phyloP scores from a whole-genome alignment of 148 eudicot species.

The Suaeda aralocaspica region DNA sequence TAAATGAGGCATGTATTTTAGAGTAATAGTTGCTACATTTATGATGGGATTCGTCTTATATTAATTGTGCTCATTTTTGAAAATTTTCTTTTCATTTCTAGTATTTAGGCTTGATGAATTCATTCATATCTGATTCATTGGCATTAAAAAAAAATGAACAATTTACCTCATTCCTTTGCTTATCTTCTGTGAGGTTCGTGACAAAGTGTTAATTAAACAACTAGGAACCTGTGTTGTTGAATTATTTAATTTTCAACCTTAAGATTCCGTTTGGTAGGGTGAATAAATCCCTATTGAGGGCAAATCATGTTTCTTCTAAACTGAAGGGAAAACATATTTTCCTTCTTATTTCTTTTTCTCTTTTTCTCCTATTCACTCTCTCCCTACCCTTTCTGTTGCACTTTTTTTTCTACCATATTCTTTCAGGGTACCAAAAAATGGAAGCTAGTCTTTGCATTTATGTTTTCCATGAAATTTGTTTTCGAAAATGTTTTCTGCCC shows the following conservation, averaged over 20 bases:
- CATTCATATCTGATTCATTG: neutral
- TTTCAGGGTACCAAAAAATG: no score
- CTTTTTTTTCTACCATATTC: no score
- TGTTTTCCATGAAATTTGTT: no score
- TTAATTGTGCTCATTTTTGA: neutral
- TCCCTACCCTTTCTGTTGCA: no score
- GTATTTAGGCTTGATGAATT: slow-evolving; percentile 2
- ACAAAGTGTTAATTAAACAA: neutral
- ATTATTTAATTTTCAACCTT: neutral
- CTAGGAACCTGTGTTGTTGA: neutral
- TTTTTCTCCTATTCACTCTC: no score
- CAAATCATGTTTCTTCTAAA: no score
- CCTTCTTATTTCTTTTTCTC: no score
- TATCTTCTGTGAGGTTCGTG: neutral
- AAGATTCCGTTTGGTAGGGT: no score
- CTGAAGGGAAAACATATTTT: no score
- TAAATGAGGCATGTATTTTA: neutral
- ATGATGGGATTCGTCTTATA: neutral
- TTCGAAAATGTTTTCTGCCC: no score
- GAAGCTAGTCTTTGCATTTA: no score
- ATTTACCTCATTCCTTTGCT: slow-evolving; percentile 7
- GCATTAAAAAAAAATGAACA: neutral
- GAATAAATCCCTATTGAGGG: no score
- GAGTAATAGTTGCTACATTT: neutral
- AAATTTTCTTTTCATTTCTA: neutral